Base-by-base conservation (phyloP, 1,284 basidiomycete species). In the Ceratobasidium sp. region DNA sequence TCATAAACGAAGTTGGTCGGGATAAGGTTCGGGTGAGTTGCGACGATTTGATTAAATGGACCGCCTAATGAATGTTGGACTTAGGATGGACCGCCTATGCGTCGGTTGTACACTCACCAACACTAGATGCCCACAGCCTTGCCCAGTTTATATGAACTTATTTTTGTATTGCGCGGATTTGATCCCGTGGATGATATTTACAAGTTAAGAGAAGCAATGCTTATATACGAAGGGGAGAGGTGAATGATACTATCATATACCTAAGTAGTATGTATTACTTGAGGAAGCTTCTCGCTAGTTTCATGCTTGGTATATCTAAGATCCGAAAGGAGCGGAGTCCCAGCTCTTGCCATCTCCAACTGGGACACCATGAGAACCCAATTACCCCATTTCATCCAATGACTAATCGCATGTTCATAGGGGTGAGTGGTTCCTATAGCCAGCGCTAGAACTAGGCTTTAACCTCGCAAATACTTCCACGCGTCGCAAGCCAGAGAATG, bases 1-100 rank as follows among this genome's bases (percentile, higher is more conserved):
- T 72, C n/a, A 63, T 71, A 6, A 56, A 73, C 51, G 21, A 72
- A 16, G 75, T 75, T 21, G 75, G 75, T n/a, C 58, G 61, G 23
- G 61, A 69, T 42, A 75, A 64, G 51, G 72, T 75, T 42, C n/a
- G 53, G 56, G 58, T 53, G 36, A 28, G 72, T 16, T 11, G 14
- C n/a, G 9, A 28, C 0, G 16, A 7, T 40, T 36, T 18, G 5
- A 11, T n/a, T 38, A 2, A 38, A 21, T 2, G n/a, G 7, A n/a
- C 48, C n/a, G 48, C 16, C 8, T 40, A 18, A 2, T 38, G 18
- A 36, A 59, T 18, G 6, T n/a, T 21, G 21, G 21, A 9, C 40
- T 21, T 30, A 21, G 56, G n/a, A 40, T 40, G 56, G 56, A 33
- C 33, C 23, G 12, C 9, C 9, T 7, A 18, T 36, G n/a, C 56